Conservation (phyloP, 257 asterid species). For the Marsdenia floribunda region DNA sequence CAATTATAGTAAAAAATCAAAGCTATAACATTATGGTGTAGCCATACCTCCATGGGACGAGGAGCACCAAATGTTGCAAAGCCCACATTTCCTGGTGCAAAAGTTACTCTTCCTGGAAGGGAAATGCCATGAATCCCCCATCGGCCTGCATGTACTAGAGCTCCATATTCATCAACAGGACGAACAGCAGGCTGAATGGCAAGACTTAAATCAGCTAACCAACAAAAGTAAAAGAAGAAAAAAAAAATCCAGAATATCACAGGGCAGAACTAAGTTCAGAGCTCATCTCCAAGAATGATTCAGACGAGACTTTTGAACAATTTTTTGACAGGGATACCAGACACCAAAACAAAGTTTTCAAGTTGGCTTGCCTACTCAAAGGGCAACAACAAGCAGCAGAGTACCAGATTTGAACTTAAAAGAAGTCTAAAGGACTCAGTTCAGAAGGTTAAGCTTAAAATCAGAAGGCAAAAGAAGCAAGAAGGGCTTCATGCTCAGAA, state of each 20-base stretch:
- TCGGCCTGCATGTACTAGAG: constrained; percentile 77
- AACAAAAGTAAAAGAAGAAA: not conserved
- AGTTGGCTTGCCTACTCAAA: not conserved
- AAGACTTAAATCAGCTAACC: not conserved
- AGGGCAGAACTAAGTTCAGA: not conserved
- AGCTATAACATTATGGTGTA: not conserved
- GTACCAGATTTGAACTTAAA: not conserved
- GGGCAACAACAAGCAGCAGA: not conserved
- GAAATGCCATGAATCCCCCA: constrained; percentile 95
- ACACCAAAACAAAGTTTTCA: not conserved
- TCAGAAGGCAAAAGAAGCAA: not conserved
- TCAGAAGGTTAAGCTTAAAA: not conserved
- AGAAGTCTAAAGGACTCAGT: not conserved
- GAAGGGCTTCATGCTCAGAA: not conserved
- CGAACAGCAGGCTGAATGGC: constrained; percentile 62
- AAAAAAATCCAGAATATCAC: not conserved
- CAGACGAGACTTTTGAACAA: not conserved
- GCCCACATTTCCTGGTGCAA: constrained; percentile 97
- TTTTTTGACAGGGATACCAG: not conserved
- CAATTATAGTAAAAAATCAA: constrained; percentile 4
- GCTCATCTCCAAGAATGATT: not conserved
- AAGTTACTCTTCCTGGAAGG: constrained; percentile 97
- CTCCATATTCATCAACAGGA: constrained; percentile 85
- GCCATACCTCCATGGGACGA: constrained; percentile 75
- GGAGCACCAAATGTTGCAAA: constrained; percentile 90